Percentiles rank a stretch among this genome's conserved stretches.
Conservation (phyloP, 139 green algal species). For the Picochlorum sp. region DNA sequence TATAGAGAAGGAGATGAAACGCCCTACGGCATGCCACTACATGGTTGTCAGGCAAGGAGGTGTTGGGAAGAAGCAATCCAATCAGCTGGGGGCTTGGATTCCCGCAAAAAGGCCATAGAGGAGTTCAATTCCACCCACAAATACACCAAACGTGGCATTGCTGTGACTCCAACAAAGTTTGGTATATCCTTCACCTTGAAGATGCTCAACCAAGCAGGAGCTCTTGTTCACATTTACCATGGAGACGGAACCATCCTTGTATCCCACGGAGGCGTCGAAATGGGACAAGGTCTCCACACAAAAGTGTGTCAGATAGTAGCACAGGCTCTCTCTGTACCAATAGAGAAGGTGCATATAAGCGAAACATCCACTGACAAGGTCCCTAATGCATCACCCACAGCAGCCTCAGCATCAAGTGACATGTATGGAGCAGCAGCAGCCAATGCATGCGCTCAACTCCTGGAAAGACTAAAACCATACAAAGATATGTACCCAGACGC, state of each 20-base stretch:
- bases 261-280: conserved; percentile 94
- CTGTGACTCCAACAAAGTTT: conserved; percentile 89
- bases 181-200: conserved; percentile 85
- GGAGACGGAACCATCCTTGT: conserved; percentile 87
- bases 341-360: conserved; percentile 75
- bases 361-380: conserved; percentile 97
- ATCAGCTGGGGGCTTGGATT: conserved; percentile 30
- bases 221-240: conserved; percentile 91
- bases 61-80: conserved; percentile 28
- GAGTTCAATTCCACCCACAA: conserved; percentile 57
- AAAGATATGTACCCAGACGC: conserved; percentile 4
- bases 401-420: conserved; percentile 81
- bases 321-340: conserved; percentile 59
- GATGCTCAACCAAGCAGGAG: conserved; percentile 64
- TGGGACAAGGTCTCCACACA: conserved; percentile 97
- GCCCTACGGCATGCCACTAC: conserved; percentile 71
- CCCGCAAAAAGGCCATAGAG: conserved; percentile 25
- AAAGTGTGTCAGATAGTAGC: conserved; percentile 90
- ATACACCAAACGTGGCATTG: conserved; percentile 82
- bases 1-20: conserved; percentile 72
- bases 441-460: conserved; percentile 85
- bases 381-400: conserved; percentile 88
- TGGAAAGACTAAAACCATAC: conserved; percentile 60
- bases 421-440: conserved; percentile 86
- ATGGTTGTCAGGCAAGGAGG: conserved; percentile 33